A percentile compares a stretch with the other conserved stretches of the same genome.
phyloP scores from a whole-genome alignment of 331 rosid species.

The Dryas integrifolia region DNA sequence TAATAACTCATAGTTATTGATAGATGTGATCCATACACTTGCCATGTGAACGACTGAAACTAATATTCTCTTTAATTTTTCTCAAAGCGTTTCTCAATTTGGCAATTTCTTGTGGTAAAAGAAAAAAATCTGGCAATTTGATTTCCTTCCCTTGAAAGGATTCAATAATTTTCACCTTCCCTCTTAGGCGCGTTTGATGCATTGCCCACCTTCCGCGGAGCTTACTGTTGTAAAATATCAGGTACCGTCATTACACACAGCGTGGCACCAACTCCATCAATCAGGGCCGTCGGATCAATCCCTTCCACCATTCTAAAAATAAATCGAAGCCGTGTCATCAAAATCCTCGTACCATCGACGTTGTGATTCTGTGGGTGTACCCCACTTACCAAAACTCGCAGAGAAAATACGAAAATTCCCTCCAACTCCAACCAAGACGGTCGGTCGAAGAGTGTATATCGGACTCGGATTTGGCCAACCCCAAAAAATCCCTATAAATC shows the following conservation, averaged over 20 bases:
- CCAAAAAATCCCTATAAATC: not conserved
- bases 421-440: not conserved
- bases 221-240: not conserved
- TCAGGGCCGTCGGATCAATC: not conserved
- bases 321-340: not conserved
- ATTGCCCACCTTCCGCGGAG: not conserved
- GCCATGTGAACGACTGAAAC: too few relatives aligned
- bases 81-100: too few relatives aligned
- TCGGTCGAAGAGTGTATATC: not conserved
- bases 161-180: not conserved
- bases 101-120: too few relatives aligned
- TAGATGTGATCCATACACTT: too few relatives aligned
- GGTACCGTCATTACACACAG: too few relatives aligned
- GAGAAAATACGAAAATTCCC: constrained; percentile 7
- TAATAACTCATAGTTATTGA: too few relatives aligned
- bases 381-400: not conserved
- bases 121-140: too few relatives aligned
- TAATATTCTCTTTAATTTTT: too few relatives aligned
- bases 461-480: not conserved
- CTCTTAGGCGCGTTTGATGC: not conserved
- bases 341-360: not conserved
- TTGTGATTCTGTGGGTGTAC: not conserved
- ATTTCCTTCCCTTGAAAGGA: too few relatives aligned
- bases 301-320: not conserved
- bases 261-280: not conserved